A percentile compares a stretch with the other conserved stretches of the same genome.
Evolutionary conservation across 1,139 yeast genomes (phyloP).

Genomic region (Suhomyces terraborum): DNA sequence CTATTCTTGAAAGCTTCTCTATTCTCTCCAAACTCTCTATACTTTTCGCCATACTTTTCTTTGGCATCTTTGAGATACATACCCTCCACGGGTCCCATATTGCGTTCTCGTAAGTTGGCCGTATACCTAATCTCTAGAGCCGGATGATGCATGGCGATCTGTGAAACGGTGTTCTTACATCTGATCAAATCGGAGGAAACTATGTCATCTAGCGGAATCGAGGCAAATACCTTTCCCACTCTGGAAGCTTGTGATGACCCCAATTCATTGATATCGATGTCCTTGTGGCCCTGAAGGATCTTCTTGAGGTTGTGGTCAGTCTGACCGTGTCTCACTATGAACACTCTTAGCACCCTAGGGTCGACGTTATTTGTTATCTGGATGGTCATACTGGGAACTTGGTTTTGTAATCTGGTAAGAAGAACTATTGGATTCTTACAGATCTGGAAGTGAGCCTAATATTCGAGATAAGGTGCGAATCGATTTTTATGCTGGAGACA

Average conservation of each 20-base stretch:
- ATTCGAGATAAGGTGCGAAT: too few relatives aligned
- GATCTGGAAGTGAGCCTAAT: too few relatives aligned
- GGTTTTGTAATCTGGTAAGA: too few relatives aligned
- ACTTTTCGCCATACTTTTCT: constrained; percentile 38
- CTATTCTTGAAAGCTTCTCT: constrained; percentile 49
- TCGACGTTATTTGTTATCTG: constrained; percentile 31
- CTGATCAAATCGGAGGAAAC: constrained; percentile 63
- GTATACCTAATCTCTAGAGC: constrained; percentile 25
- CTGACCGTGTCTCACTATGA: constrained; percentile 78
- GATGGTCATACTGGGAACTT: constrained; percentile 6
- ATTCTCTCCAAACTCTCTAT: constrained; percentile 47
- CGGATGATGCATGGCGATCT: constrained; percentile 36
- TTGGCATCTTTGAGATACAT: constrained; percentile 69
- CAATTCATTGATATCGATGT: constrained; percentile 58
- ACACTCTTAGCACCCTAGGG: constrained; percentile 48
- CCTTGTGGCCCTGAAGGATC: constrained; percentile 74
- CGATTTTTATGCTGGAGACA: too few relatives aligned
- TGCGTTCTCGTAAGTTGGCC: constrained; percentile 64
- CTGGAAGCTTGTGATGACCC: constrained; percentile 60
- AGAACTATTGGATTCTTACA: too few relatives aligned
- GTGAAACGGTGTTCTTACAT: constrained; percentile 56
- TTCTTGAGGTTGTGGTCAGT: constrained; percentile 68
- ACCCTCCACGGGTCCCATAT: constrained; percentile 81
- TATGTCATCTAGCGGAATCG: constrained; percentile 50
- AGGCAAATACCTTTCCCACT: constrained; percentile 46